Evolutionary conservation across 139 green algal genomes (phyloP), one percentile per base, ranked within the genome.

Genomic region (Marvania coccoides): DNA sequence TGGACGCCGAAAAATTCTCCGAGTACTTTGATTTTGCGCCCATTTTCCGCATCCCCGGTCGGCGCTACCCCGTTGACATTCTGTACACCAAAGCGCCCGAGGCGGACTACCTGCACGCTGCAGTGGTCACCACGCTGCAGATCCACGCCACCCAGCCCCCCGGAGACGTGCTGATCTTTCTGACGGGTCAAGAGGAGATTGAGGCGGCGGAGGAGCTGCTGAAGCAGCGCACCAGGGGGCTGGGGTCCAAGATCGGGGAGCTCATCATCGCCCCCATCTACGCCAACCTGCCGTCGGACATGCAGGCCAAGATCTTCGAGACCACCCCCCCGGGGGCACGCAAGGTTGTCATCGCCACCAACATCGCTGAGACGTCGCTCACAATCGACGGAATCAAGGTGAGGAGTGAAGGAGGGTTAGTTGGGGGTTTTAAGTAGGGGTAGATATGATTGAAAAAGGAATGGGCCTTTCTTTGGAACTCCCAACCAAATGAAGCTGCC

Each of bases 151-250:
- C 74, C 12, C 80, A 95, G 78, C 82, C 85, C 8, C 19, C 80
- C 24, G 94, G 94, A 3, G 94, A 99, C 68, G 79, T 99, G 28
- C 81, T 98, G 34, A 87, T 98, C 45, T 99, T 99, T 76, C 79
- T 97, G 40, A 98, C 92, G 0, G 94, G 94, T 2, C 91, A 92
- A 72, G 94, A 99, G 73, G 94, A 98, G 80, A 98, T 98, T 58
- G 94, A 98, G 78, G 83, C 85, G 26, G 75, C 68, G 24, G 93
- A 98, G 77, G 93, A 98, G 83, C 70, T 95, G 34, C 71, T 99
- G 3, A 90, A 89, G 67, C 81, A 91, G 69, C 72, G 92, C 28
- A 97, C 89, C 4, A 68, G 81, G 2, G 88, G 90, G 29, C 53
- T 96, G 56, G 93, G 91, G 57, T 87, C 75, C 33, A 88, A 88